Evolutionary conservation across 805 yeast genomes (phyloP).

Genomic region (Ogataea chonburiensis): DNA sequence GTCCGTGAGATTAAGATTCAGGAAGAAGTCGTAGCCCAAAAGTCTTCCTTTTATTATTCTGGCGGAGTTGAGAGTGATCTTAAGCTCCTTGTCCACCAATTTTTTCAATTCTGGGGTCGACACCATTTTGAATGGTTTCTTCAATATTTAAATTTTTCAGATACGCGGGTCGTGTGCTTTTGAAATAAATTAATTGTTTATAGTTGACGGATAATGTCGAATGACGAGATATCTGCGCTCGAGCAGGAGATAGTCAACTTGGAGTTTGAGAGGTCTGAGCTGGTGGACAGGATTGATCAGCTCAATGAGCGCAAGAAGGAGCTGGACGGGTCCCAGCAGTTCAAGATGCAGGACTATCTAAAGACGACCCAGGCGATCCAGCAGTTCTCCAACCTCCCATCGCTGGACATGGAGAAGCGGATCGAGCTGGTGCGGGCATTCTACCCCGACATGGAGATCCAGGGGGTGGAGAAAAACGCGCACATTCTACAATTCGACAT

Average conservation of each 20-base stretch:
- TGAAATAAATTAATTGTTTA: slow-evolving; percentile 4
- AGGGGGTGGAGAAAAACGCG: slow-evolving; percentile 5
- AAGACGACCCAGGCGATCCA: slow-evolving; percentile 18
- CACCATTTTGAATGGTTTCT: slow-evolving; percentile 25
- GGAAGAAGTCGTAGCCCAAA: slow-evolving; percentile 74
- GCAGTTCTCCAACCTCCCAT: slow-evolving; percentile 29
- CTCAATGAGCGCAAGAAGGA: slow-evolving; percentile 3
- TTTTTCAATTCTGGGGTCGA: slow-evolving; percentile 40
- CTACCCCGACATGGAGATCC: slow-evolving; percentile 30
- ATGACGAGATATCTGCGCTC: slow-evolving; percentile 16
- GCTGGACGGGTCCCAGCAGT: slow-evolving; percentile 5
- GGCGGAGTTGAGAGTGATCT: slow-evolving; percentile 74
- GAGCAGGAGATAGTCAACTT: slow-evolving; percentile 7
- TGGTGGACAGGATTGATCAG: slow-evolving; percentile 5
- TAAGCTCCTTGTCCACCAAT: slow-evolving; percentile 77
- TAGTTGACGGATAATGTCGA: slow-evolving; percentile 4
- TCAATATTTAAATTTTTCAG: slow-evolving; percentile 1
- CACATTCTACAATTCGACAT: slow-evolving; percentile 15
- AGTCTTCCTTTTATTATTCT: slow-evolving; percentile 77
- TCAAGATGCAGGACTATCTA: slow-evolving; percentile 20
- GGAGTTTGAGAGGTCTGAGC: slow-evolving; percentile 6
- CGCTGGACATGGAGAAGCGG: slow-evolving; percentile 28
- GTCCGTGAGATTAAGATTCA: slow-evolving; percentile 35
- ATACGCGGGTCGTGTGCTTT: slow-evolving; percentile 4
- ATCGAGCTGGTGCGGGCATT: slow-evolving; percentile 24